A percentile compares a stretch with the other conserved stretches of the same genome.
phyloP scores from a whole-genome alignment of 257 asterid genomes.

The Henckelia pumila region DNA sequence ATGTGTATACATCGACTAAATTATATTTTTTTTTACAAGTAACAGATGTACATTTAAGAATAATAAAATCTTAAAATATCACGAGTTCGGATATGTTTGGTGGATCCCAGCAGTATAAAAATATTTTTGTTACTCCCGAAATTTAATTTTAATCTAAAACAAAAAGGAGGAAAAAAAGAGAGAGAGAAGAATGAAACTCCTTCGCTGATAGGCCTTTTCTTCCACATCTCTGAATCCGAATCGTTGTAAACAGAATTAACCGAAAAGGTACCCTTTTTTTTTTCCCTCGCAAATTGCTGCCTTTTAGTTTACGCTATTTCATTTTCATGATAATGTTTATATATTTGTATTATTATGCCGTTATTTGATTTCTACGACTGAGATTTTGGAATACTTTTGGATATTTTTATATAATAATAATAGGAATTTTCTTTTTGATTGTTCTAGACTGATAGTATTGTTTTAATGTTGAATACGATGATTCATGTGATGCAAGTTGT shows the following conservation, averaged over 20 bases:
- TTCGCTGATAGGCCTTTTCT: slow-evolving; percentile 16
- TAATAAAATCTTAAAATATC: too few species aligned
- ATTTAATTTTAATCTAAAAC: not conserved
- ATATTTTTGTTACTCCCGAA: not conserved
- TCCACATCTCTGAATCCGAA: slow-evolving; percentile 8
- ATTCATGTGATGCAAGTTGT: not conserved
- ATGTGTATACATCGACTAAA: too few species aligned
- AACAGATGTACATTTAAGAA: too few species aligned
- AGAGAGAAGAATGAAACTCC: slow-evolving; percentile 16
- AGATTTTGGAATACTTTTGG: too few species aligned
- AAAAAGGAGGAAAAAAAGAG: not conserved
- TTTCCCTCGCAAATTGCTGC: slow-evolving; percentile 6
- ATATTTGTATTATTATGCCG: not conserved
- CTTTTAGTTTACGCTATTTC: not conserved
- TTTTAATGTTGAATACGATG: not conserved
- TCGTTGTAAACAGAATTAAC: not conserved
- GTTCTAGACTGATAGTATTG: not conserved
- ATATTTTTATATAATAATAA: too few species aligned
- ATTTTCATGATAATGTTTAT: not conserved
- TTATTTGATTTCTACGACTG: slow-evolving; percentile 13
- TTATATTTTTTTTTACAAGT: too few species aligned
- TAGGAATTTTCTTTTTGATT: not conserved
- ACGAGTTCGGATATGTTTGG: not conserved
- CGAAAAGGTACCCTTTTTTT: not conserved
- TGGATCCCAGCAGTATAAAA: not conserved